Conservation (phyloP, 2,329 filamentous ascomycete genomes). For the Diplodia corticola region DNA sequence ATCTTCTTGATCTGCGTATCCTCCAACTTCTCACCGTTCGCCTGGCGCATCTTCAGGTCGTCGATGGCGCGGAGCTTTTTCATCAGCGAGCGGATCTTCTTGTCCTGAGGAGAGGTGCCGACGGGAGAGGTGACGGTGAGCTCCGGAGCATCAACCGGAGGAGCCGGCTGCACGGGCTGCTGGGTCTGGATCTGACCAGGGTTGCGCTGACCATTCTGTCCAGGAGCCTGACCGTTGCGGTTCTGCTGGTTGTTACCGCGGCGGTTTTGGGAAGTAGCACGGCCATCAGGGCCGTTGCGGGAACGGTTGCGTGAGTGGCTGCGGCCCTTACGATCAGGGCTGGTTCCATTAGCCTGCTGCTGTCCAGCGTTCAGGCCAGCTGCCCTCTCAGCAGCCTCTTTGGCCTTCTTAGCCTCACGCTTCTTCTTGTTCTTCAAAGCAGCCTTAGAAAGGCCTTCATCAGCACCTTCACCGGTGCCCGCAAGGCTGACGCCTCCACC, state of each 20-base stretch:
- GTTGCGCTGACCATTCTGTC: conserved; percentile 2
- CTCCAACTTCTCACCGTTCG: conserved; percentile 92
- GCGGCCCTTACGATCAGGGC: conserved; percentile 65
- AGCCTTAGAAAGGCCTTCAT: conserved; percentile 71
- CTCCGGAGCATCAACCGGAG: conserved; percentile 41
- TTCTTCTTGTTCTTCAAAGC: conserved; percentile 99
- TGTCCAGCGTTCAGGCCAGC: conserved; percentile 36
- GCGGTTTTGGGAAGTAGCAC: conserved; percentile 15
- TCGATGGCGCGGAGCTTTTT: conserved; percentile 99
- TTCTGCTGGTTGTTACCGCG: conserved; percentile 12
- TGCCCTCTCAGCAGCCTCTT: conserved; percentile 66
- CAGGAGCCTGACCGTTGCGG: background rate
- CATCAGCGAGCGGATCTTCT: conserved; percentile 88
- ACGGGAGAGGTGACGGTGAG: conserved; percentile 57
- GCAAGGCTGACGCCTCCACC: conserved; percentile 67
- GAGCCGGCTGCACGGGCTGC: conserved; percentile 26
- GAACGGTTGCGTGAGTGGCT: conserved; percentile 56
- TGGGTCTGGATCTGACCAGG: conserved; percentile 34
- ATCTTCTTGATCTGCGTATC: conserved; percentile 99
- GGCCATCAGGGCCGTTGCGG: conserved; percentile 27
- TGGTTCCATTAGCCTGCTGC: conserved; percentile 44
- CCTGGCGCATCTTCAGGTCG: conserved; percentile 94
- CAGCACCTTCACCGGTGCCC: conserved; percentile 62
- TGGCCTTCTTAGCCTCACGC: conserved; percentile 86
- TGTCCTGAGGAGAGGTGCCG: conserved; percentile 72